Conservation (phyloP, 1,139 yeast genomes). For the Pichia sorboxylosa region DNA sequence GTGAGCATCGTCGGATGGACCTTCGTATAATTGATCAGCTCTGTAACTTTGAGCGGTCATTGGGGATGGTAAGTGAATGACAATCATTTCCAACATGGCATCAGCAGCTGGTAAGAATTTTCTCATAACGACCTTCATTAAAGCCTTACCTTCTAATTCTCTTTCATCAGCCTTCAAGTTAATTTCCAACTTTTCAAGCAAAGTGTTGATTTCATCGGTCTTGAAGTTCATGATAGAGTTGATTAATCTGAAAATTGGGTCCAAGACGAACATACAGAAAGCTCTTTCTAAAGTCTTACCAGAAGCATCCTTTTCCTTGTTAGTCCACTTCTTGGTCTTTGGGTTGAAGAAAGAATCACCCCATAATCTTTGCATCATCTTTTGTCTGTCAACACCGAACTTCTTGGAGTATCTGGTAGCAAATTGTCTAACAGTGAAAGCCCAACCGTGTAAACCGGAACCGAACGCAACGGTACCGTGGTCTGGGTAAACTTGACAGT, state of each 20-base stretch:
- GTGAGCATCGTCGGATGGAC: slow-evolving; percentile 92
- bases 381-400: slow-evolving; percentile 95
- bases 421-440: slow-evolving; percentile 98
- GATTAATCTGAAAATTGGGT: slow-evolving; percentile 97
- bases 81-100: slow-evolving; percentile 98
- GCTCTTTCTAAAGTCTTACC: slow-evolving; percentile 97
- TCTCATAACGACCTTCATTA: slow-evolving; percentile 97
- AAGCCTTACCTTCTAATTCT: slow-evolving; percentile 97
- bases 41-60: slow-evolving; percentile 98
- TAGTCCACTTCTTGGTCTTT: slow-evolving; percentile 99
- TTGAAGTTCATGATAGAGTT: slow-evolving; percentile 94
- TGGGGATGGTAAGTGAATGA: slow-evolving; percentile 98
- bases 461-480: slow-evolving; percentile 99
- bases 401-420: slow-evolving; percentile 98
- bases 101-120: slow-evolving; percentile 99
- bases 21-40: slow-evolving; percentile 98
- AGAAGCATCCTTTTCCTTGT: slow-evolving; percentile 90
- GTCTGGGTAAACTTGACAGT: slow-evolving; percentile 97
- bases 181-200: slow-evolving; percentile 89
- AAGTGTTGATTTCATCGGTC: slow-evolving; percentile 87
- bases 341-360: slow-evolving; percentile 99
- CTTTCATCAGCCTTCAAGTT: slow-evolving; percentile 85
- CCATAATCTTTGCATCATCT: slow-evolving; percentile 99
- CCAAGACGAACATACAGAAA: slow-evolving; percentile 98
- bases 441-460: slow-evolving; percentile 99